Evolutionary conservation across 1,284 basidiomycete genomes (phyloP), one percentile per base, ranked within the genome.

Genomic region (Trametes polyzona): DNA sequence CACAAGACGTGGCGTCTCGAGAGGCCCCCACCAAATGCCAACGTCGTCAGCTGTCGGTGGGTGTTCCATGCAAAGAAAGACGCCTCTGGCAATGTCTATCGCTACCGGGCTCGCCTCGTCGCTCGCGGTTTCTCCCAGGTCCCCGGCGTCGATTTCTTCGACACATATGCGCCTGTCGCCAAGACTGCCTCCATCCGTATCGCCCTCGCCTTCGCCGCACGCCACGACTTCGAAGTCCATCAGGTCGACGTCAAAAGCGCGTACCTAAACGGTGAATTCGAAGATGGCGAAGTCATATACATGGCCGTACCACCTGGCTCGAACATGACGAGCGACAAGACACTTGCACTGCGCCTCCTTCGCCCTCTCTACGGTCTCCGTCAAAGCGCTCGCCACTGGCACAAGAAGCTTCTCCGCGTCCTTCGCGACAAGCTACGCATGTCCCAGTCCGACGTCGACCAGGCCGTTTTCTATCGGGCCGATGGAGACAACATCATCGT

Each of bases 191-290:
- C 46, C 30, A 48, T 48, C 14, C 59, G 72, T 0, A 52, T 70
- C 0, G 48, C 79, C 2, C 65, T 80, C 0, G 69, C 75, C 0
- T 52, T 78, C 0, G 75, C 76, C 0, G 71, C 74, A 1, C 0
- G 69, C 71, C 7, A 58, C 12, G 54, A 69, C 51, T 58, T 59
- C 7, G 70, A 75, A 37, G 39, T 78, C 3, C 68, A 75, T 44
- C 76, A 78, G 51, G 69, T 78, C 11, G 73, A 80, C 56, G 65
- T 80, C 53, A 73, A 74, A 24, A 65, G 66, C 0, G 75, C 74
- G 0, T 80, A 73, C 52, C 66, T 76, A 0, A 74, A 77, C 61
- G 69, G 68, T 0, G 58, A 70, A 49, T 69, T 76, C 23, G 63
- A 63, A 0, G 67, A 73, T 24, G 33, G 41, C 3, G 63, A 68